Conservation (phyloP, 2,329 filamentous ascomycete genomes). For the Fusarium aywerte region DNA sequence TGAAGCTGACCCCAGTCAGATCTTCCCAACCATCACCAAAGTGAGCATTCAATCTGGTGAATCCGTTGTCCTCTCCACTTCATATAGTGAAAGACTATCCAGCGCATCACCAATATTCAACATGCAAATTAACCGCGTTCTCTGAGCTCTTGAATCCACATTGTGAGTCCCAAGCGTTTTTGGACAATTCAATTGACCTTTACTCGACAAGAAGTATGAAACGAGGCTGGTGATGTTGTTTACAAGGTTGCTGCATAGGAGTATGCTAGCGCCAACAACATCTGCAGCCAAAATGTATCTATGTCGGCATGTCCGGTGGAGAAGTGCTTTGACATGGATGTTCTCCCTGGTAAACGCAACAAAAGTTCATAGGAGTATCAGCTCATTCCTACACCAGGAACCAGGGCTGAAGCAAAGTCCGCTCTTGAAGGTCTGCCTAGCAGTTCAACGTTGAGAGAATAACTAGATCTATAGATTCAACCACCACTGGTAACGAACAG, state of each 20-base stretch:
- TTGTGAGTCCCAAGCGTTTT: not conserved
- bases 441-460: not conserved
- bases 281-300: conserved; percentile 6
- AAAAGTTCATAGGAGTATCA: not conserved
- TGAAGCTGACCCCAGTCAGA: not conserved
- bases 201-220: not conserved
- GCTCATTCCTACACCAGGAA: not conserved
- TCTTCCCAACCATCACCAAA: not conserved
- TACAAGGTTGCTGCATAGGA: not conserved
- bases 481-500: not conserved
- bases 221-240: conserved; percentile 18
- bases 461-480: not conserved
- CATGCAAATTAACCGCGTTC: not conserved
- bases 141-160: not conserved
- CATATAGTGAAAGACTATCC: not conserved
- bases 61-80: not conserved
- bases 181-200: not conserved
- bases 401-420: not conserved
- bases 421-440: not conserved
- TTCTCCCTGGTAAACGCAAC: not conserved
- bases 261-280: conserved; percentile 32
- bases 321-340: not conserved
- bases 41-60: not conserved
- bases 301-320: not conserved
- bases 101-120: not conserved